A percentile compares a stretch with the other conserved stretches of the same genome.
Conservation (phyloP, 1,284 basidiomycete genomes). For the Marasmius sp. region DNA sequence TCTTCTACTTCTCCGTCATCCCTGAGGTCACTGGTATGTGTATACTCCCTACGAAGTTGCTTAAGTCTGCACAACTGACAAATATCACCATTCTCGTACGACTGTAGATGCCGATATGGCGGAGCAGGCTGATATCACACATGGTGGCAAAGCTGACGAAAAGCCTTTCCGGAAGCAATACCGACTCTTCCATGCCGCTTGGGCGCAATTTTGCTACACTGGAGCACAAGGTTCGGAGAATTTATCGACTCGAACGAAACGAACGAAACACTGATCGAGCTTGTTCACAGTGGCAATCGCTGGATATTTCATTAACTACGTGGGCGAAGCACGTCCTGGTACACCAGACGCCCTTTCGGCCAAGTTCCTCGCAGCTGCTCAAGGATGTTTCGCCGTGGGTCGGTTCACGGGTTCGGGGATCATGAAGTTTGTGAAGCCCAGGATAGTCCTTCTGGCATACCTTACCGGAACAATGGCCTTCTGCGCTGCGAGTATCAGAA, state of each 20-base stretch:
- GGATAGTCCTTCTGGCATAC: constrained; percentile 29
- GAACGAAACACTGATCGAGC: neutral
- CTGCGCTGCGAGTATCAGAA: constrained; percentile 27
- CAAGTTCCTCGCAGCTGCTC: constrained; percentile 31
- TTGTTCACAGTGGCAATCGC: constrained; percentile 28
- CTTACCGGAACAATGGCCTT: constrained; percentile 28
- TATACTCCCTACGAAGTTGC: neutral
- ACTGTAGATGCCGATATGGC: constrained; percentile 32
- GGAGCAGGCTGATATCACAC: constrained; percentile 32
- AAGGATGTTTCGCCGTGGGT: constrained; percentile 32
- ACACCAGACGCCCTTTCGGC: constrained; percentile 25
- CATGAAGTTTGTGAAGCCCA: constrained; percentile 30
- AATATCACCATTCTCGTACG: neutral
- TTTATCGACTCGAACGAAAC: neutral
- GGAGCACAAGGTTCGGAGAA: constrained; percentile 29
- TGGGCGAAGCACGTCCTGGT: constrained; percentile 25
- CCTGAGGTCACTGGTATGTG: constrained; percentile 33
- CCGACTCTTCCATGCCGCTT: constrained; percentile 31
- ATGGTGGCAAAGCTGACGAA: constrained; percentile 23
- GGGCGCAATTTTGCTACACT: constrained; percentile 33
- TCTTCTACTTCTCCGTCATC: constrained; percentile 33
- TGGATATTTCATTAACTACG: constrained; percentile 35
- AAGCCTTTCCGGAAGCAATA: constrained; percentile 30
- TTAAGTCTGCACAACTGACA: neutral
- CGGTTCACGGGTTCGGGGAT: constrained; percentile 29